phyloP scores from a whole-genome alignment of 805 yeast genomes.

The Priceomyces medius region DNA sequence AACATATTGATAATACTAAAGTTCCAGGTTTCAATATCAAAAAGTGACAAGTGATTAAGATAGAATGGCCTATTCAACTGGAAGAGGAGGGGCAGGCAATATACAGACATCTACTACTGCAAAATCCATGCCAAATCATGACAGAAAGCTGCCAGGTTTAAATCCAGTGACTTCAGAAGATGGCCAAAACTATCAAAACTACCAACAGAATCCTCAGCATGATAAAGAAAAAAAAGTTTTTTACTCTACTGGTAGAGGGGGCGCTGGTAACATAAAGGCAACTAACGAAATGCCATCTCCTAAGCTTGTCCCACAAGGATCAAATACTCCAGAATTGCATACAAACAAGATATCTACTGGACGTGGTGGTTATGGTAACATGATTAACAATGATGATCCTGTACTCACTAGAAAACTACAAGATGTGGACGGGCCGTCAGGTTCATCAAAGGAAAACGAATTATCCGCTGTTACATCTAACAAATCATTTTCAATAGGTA shows the following conservation, averaged over 20 bases:
- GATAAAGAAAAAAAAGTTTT: slow-evolving; percentile 34
- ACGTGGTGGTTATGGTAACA: slow-evolving; percentile 78
- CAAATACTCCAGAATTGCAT: slow-evolving; percentile 58
- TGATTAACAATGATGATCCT: slow-evolving; percentile 62
- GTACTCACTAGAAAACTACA: slow-evolving; percentile 60
- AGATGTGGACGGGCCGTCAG: slow-evolving; percentile 52
- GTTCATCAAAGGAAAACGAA: slow-evolving; percentile 22
- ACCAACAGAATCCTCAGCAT: slow-evolving; percentile 11
- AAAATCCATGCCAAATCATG: slow-evolving; percentile 18
- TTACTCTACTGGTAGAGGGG: slow-evolving; percentile 77
- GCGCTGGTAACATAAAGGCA: slow-evolving; percentile 65
- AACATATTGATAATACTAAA: not conserved
- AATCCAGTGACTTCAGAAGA: slow-evolving; percentile 9
- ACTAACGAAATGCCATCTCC: slow-evolving; percentile 49
- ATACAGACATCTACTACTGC: slow-evolving; percentile 18
- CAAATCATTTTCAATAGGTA: slow-evolving; percentile 51
- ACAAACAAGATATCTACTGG: slow-evolving; percentile 66
- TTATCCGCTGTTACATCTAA: slow-evolving; percentile 45
- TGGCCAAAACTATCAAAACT: not conserved
- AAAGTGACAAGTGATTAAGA: not conserved
- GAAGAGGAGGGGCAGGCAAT: slow-evolving; percentile 42
- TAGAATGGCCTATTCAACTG: slow-evolving; percentile 32
- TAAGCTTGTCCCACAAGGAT: slow-evolving; percentile 55
- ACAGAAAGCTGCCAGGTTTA: slow-evolving; percentile 5
- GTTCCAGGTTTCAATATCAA: not conserved